Conservation (phyloP, 306 rosid species). For the Lotus japonicus region DNA sequence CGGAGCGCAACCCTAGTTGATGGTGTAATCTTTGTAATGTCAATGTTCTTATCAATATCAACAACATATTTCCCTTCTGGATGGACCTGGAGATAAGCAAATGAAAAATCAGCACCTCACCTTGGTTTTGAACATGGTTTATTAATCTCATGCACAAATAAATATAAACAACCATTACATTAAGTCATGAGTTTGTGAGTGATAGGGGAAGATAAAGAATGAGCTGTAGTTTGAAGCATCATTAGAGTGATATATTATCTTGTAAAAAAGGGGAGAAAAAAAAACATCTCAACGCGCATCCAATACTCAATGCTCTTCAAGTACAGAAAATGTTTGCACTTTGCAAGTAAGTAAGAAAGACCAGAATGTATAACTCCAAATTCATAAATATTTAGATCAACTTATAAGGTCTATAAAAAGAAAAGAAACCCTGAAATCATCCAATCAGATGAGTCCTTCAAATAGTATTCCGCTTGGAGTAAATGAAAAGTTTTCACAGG, state of each 20-base stretch:
- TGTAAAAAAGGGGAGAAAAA: background rate
- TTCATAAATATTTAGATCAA: background rate
- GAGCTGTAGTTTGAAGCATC: background rate
- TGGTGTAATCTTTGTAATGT: constrained; percentile 93
- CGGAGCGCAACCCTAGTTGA: constrained; percentile 98
- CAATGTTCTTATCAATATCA: constrained; percentile 90
- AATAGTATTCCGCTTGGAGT: background rate
- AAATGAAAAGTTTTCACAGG: background rate
- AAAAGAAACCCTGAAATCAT: background rate
- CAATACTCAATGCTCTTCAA: background rate
- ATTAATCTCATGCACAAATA: background rate
- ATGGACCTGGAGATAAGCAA: constrained; percentile 56
- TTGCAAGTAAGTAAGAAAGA: background rate
- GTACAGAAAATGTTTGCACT: background rate
- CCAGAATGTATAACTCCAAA: background rate
- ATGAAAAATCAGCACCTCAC: background rate
- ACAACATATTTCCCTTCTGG: constrained; percentile 99
- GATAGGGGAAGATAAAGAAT: background rate
- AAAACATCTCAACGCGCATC: background rate
- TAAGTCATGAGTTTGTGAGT: background rate
- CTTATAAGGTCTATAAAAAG: background rate
- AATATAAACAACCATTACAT: background rate
- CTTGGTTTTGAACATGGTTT: background rate
- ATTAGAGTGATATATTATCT: background rate
- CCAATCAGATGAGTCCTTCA: background rate